phyloP scores from a whole-genome alignment of 768 basidiomycete species.

The Vishniacozyma victoriae region DNA sequence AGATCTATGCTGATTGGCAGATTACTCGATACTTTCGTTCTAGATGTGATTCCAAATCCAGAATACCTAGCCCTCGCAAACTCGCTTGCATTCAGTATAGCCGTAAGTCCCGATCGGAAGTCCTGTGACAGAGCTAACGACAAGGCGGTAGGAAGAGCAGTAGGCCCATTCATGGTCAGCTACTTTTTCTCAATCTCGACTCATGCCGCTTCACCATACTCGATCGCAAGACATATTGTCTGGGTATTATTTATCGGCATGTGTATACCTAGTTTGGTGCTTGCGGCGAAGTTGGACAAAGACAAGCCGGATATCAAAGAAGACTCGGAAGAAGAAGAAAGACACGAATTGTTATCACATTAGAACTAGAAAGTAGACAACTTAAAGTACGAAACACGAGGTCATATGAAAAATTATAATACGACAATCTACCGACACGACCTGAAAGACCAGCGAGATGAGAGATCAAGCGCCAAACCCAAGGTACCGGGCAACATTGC shows the following conservation, averaged over 20 bases:
- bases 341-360: neutral
- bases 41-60: constrained; percentile 27
- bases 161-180: constrained; percentile 29
- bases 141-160: constrained; percentile 20
- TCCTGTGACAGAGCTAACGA: neutral
- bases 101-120: constrained; percentile 7
- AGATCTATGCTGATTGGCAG: neutral
- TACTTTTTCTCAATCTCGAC: constrained; percentile 33
- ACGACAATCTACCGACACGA: too few species aligned
- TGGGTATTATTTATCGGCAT: constrained; percentile 24
- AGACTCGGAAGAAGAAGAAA: constrained; percentile 3
- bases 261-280: constrained; percentile 15
- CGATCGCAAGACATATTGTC: constrained; percentile 23
- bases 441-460: too few species aligned
- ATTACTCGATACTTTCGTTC: constrained; percentile 24
- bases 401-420: too few species aligned
- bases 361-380: neutral
- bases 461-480: too few species aligned
- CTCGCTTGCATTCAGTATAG: constrained; percentile 29
- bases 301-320: constrained; percentile 1
- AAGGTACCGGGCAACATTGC: too few species aligned
- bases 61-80: constrained; percentile 28
- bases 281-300: constrained; percentile 8
- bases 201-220: constrained; percentile 10
- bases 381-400: too few species aligned